Base-by-base conservation (phyloP, 164 flowering plant genomes). In the Buxus sempervirens region DNA sequence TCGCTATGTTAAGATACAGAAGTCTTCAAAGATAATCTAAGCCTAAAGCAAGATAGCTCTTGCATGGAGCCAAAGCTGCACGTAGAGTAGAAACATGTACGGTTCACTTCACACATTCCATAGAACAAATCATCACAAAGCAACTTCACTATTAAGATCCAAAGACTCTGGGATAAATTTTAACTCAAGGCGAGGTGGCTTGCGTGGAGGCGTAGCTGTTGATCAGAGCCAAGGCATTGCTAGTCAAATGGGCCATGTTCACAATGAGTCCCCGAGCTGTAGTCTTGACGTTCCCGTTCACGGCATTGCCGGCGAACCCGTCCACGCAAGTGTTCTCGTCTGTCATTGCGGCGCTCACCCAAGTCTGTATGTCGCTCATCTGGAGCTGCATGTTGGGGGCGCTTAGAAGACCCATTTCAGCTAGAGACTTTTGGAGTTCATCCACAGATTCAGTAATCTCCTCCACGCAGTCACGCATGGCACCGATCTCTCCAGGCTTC, bases 151-250 rank as follows among this genome's bases (percentile, higher is more conserved):
- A 5, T 41, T 41, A 41, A 41, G n/a, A n/a, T n/a, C n/a, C 45
- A 5, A 12, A 41, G 5, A 41, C 8, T 41, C 12, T 5, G 12
- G 12, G 45, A 12, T 5, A 41, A 41, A 5, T 5, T 58, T 19
- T 58, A 32, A 23, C 62, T 25, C 36, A 25, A 23, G 23, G 16
- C 14, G 60, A 23, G 14, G 60, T 41, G 12, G 45, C 45, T 41
- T 41, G 45, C 8, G 12, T 41, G 45, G 45, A 41, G 45, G 45
- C 45, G 12, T 41, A 41, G 45, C 45, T 62, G 66, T 86, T 86
- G 62, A 84, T 68, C 79, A 86, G 74, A 56, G 85, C 80, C 84
- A 86, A 69, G 5, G 88, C 84, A 66, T 84, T 84, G 45, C 45
- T 41, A 5, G 45, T 41, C 45, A 41, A 41, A 5, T 41, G 45